Base-by-base conservation (phyloP, 306 rosid genomes). In the Dicorynia guianensis region DNA sequence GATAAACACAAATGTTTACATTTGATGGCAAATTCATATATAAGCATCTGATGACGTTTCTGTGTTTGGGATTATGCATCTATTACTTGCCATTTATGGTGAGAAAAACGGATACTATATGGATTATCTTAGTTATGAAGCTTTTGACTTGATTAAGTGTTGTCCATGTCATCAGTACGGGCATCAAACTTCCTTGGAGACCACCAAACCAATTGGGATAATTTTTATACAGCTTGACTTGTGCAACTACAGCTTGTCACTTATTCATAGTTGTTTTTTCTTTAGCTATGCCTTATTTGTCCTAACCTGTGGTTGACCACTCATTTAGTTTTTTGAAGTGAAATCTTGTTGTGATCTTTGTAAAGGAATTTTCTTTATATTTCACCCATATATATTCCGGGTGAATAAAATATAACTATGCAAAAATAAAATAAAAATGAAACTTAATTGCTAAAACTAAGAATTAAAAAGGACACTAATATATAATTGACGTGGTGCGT, bases 61-160 rank as follows among this genome's bases (percentile, higher is more conserved):
- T 53, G 52, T 49, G 35, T 63, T 74, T 62, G 63, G 50, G 11
- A 74, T 50, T 13, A 18, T 74, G 43, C 18, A 36, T 74, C 62
- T 19, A 49, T 13, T 25, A 62, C 43, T 7, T 62, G 15, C 1
- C 11, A 25, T 15, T 5, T 49, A 17, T 62, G 42, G 38, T 72
- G 14, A 50, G 0, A 4, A 12, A 11, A 3, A 15, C 5, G 5
- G 9, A 15, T 7, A 20, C 18, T 40, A 18, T 49, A 20, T 39
- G 33, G 50, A 62, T 50, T 17, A 48, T 74, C 53, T 19, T 57
- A 35, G 18, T 49, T 74, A 35, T 17, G 63, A 20, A 12, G 4
- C 78, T 47, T 47, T 46, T 60, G 34, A 59, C 48, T 60, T 47
- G 53, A 50, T 15, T 49, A 43, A 14, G 20, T 62, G 7, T 52